Percentiles rank a stretch among this genome's conserved stretches.
These are phyloP conservation scores for Fomitopsis betulina DNA, from an alignment of 1,284 basidiomycete genomes.

Conservation along the genomic window DNA sequence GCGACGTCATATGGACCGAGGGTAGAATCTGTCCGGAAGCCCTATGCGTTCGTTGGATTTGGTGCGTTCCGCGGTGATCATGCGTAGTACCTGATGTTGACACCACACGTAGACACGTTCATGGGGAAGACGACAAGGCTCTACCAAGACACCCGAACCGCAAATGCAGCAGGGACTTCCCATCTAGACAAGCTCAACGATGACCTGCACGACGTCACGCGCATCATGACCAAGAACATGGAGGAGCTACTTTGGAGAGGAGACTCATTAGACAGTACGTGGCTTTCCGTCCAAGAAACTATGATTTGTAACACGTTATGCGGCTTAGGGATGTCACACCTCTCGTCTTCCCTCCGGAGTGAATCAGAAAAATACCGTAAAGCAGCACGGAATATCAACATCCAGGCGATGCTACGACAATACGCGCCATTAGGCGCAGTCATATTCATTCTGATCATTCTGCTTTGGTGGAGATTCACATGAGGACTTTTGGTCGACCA, in stretches of 20 bases:
- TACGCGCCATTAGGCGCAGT: conserved; percentile 90
- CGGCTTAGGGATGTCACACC: conserved; percentile 85
- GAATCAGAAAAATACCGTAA: conserved; percentile 98
- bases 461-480: conserved; percentile 91
- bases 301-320: background rate
- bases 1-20: conserved; percentile 86
- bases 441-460: conserved; percentile 75
- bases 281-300: background rate
- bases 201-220: conserved; percentile 94
- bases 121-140: conserved; percentile 97
- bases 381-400: conserved; percentile 92
- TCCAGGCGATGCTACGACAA: conserved; percentile 91
- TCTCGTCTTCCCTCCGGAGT: conserved; percentile 95
- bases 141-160: conserved; percentile 91
- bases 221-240: conserved; percentile 99
- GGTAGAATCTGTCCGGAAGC: conserved; percentile 81
- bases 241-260: conserved; percentile 98
- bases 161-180: conserved; percentile 60
- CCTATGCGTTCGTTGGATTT: conserved; percentile 95
- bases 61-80: conserved; percentile 49
- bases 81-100: background rate
- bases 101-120: conserved; percentile 71
- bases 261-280: conserved; percentile 89
- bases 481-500: conserved; percentile 24
- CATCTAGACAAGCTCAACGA: conserved; percentile 90